Conservation (phyloP, 805 yeast species). For the Wickerhamomyces alni region DNA sequence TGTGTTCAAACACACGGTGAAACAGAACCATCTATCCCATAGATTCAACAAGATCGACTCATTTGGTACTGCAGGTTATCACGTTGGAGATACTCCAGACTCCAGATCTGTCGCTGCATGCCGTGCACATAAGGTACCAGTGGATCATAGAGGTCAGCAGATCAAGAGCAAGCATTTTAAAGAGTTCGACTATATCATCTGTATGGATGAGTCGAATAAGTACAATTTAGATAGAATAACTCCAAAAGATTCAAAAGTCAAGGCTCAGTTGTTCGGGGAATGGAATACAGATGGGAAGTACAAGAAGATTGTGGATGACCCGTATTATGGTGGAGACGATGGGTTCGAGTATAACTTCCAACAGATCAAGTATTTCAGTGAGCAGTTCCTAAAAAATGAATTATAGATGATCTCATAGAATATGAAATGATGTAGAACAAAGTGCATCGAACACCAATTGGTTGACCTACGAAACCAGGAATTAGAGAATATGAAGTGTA, state of each 20-base stretch:
- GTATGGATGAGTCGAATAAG: conserved; percentile 63
- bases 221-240: conserved; percentile 42
- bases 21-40: conserved; percentile 36
- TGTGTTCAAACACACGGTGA: conserved; percentile 63
- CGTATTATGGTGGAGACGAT: conserved; percentile 82
- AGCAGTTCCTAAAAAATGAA: conserved; percentile 57
- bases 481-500: too few relatives aligned
- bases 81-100: conserved; percentile 80
- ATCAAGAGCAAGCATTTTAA: conserved; percentile 44
- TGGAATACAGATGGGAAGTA: conserved; percentile 54
- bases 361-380: conserved; percentile 72
- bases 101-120: conserved; percentile 66
- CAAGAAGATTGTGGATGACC: conserved; percentile 70
- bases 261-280: conserved; percentile 70
- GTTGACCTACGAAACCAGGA: too few relatives aligned
- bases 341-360: conserved; percentile 78
- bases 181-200: conserved; percentile 61
- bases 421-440: too few relatives aligned
- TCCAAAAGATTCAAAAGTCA: conserved; percentile 44
- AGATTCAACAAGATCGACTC: conserved; percentile 65
- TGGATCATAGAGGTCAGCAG: conserved; percentile 71
- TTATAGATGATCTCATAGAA: conserved; percentile 11
- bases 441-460: too few relatives aligned
- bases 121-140: conserved; percentile 63
- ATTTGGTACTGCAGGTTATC: conserved; percentile 85